Evolutionary conservation across 2,329 filamentous ascomycete species (phyloP), one percentile per base, ranked within the genome.

Genomic region (Escovopsis sp.): DNA sequence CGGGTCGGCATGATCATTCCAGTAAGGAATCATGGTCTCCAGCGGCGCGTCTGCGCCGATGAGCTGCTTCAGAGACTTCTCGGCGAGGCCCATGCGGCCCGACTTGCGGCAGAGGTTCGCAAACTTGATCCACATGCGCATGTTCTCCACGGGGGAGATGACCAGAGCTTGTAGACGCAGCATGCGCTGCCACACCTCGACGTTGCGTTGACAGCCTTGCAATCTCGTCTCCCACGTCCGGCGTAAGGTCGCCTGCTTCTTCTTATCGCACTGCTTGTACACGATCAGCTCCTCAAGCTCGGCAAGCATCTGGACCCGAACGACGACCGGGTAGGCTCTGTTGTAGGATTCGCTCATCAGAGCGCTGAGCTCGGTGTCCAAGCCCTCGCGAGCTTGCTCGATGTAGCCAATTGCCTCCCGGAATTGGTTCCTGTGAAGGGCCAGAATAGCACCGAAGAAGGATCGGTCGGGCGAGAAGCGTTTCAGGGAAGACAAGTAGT

Each of bases 81-180:
- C 90, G 1, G 90, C 90, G 33, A 99, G 71, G 9, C 90, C 88
- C 68, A 88, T 87, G 21, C 90, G 80, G 39, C 85, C 82, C 31
- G 88, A 94, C 58, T 98, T 99, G 49, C 92, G 82, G 58, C 92
- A 99, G 5, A 98, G 73, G 49, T 96, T 98, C 49, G 90, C 84
- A 54, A 94, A 98, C 55, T 98, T 99, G 65, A 98, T 96, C 77
- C 87, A 94, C 86, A 98, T 98, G 49, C 93, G 83, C 66, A 93
- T 85, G 50, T 94, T 94, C 54, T 99, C 87, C 25, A 75, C 75
- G 0, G 92, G 88, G 1, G 79, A 79, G 41, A 96, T 88, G 39
- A 99, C 90, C 35, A 99, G 68, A 15, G 86, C 83, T 40, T 90
- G 77, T 23, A 98, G 77, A 52, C 94, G 90, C 37, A 99, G 75